These are phyloP conservation scores for Fusarium nodosum DNA, from an alignment of 2,329 filamentous ascomycete genomes.

Conservation along the genomic window DNA sequence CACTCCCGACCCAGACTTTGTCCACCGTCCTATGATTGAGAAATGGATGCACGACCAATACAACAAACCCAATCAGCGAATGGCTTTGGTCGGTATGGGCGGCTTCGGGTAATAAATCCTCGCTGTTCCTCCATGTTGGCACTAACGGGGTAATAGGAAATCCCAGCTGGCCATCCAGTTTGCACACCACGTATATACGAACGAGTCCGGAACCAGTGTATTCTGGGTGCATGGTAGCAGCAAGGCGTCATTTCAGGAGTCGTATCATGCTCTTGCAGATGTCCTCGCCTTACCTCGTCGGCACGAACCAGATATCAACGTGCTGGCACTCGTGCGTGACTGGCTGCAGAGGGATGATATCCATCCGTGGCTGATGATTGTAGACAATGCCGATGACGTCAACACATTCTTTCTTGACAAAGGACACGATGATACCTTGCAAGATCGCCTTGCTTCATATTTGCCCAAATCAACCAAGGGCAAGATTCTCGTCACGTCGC, in stretches of 20 bases:
- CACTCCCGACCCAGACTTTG: slow-evolving; percentile 51
- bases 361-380: slow-evolving; percentile 39
- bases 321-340: slow-evolving; percentile 52
- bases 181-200: slow-evolving; percentile 49
- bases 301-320: slow-evolving; percentile 50
- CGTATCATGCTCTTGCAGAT: slow-evolving; percentile 54
- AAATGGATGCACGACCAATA: slow-evolving; percentile 43
- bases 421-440: neutral
- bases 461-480: slow-evolving; percentile 34
- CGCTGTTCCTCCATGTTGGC: fast-evolving
- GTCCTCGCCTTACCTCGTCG: slow-evolving; percentile 50
- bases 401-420: neutral
- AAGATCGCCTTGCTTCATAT: slow-evolving; percentile 19
- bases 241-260: slow-evolving; percentile 52
- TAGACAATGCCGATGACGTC: slow-evolving; percentile 44
- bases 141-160: slow-evolving; percentile 34
- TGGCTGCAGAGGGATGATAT: slow-evolving; percentile 48
- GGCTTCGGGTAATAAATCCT: neutral
- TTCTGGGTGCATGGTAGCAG: slow-evolving; percentile 58
- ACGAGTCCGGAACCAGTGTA: slow-evolving; percentile 50
- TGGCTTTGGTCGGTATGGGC: slow-evolving; percentile 53
- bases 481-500: slow-evolving; percentile 39
- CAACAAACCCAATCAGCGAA: slow-evolving; percentile 26
- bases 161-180: slow-evolving; percentile 55
- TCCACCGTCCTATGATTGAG: slow-evolving; percentile 47